A percentile compares a stretch with the other conserved stretches of the same genome.
Evolutionary conservation across 306 rosid genomes (phyloP).

Genomic region (Begonia loranthoides): DNA sequence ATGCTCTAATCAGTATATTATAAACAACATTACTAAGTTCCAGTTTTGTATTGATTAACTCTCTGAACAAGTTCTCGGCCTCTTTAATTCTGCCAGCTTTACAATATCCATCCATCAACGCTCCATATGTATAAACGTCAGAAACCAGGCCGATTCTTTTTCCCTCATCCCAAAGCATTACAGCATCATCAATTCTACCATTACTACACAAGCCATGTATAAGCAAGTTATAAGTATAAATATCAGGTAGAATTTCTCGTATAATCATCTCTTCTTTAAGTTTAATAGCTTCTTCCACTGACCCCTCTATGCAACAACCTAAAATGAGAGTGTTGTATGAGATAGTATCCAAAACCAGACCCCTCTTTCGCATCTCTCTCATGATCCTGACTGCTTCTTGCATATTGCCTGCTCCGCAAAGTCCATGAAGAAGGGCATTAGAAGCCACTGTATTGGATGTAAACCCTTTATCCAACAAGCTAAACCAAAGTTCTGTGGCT

Average conservation of each 20-base stretch:
- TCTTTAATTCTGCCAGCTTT: conserved; percentile 41
- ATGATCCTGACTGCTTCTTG: conserved; percentile 23
- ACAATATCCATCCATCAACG: conserved; percentile 49
- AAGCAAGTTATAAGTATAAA: conserved; percentile 44
- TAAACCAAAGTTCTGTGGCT: conserved; percentile 60
- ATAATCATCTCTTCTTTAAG: conserved; percentile 46
- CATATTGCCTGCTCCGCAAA: conserved; percentile 37
- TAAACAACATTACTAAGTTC: conserved; percentile 49
- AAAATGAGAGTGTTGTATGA: conserved; percentile 59
- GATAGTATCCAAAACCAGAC: conserved; percentile 37
- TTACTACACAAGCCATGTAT: conserved; percentile 37
- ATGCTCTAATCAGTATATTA: conserved; percentile 44
- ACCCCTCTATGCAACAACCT: conserved; percentile 45
- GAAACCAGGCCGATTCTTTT: conserved; percentile 32
- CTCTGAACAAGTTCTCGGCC: conserved; percentile 31
- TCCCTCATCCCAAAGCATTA: conserved; percentile 40
- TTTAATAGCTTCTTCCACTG: conserved; percentile 31
- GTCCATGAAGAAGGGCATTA: conserved; percentile 58
- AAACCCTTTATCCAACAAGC: conserved; percentile 33
- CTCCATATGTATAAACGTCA: conserved; percentile 52
- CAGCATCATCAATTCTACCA: conserved; percentile 44
- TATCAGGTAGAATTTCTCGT: conserved; percentile 45
- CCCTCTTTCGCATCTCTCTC: conserved; percentile 41
- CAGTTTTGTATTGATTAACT: conserved; percentile 31
- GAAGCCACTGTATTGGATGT: conserved; percentile 45